Conservation (phyloP, 495 filamentous ascomycete species). For the Baudoinia panamericana region DNA sequence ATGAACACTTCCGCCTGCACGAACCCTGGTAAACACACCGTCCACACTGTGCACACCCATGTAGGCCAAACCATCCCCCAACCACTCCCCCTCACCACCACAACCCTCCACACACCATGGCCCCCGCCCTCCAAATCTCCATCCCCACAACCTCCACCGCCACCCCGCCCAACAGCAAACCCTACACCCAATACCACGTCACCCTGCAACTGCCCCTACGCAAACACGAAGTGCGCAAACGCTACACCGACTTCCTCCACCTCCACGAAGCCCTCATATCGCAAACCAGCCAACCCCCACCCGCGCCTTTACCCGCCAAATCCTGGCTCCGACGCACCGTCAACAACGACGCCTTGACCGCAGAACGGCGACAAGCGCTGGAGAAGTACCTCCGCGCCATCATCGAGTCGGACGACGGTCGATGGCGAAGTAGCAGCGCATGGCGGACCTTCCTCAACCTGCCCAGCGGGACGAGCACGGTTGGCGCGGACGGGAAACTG, state of each 20-base stretch:
- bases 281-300: slow-evolving; percentile 48
- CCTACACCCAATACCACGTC: slow-evolving; percentile 88
- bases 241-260: slow-evolving; percentile 80
- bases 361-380: slow-evolving; percentile 60
- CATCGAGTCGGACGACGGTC: slow-evolving; percentile 56
- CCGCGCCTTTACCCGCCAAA: slow-evolving; percentile 61
- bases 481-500: slow-evolving; percentile 18
- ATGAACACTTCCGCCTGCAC: no score
- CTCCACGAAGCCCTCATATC: slow-evolving; percentile 59
- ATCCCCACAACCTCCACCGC: slow-evolving; percentile 62
- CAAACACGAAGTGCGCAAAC: slow-evolving; percentile 76
- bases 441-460: slow-evolving; percentile 85
- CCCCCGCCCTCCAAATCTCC: slow-evolving; percentile 62
- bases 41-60: no score
- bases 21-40: no score
- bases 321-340: slow-evolving; percentile 76
- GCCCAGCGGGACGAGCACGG: slow-evolving; percentile 28
- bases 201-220: slow-evolving; percentile 75
- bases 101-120: slow-evolving; percentile 54
- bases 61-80: no score
- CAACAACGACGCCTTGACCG: slow-evolving; percentile 61
- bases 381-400: slow-evolving; percentile 75
- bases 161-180: slow-evolving; percentile 37
- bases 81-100: no score
- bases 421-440: slow-evolving; percentile 72